Evolutionary conservation across 1,139 yeast species (phyloP).

Genomic region (Eremothecium cymbalariae): DNA sequence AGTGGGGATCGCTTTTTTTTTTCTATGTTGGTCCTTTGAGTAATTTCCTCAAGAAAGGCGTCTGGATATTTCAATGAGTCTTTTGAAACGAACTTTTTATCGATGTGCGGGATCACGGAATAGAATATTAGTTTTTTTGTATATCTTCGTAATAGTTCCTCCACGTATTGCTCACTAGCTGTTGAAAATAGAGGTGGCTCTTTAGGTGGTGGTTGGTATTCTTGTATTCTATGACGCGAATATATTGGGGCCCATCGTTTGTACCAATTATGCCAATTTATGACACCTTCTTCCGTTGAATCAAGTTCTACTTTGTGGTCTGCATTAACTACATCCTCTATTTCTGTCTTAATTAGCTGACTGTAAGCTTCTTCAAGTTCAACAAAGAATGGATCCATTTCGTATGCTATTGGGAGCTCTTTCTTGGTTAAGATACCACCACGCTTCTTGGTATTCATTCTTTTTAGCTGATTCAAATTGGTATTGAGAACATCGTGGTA

Average conservation of each 20-base stretch:
- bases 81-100: constrained; percentile 15
- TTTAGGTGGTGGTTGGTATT: constrained; percentile 14
- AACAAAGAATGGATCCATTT: constrained; percentile 26
- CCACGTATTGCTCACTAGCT: constrained; percentile 13
- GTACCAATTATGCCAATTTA: constrained; percentile 23
- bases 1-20: constrained; percentile 2
- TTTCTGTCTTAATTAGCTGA: constrained; percentile 3
- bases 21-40: neutral
- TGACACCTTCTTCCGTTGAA: constrained; percentile 9
- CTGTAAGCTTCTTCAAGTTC: constrained; percentile 25
- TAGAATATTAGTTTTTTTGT: constrained; percentile 17
- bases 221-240: constrained; percentile 18
- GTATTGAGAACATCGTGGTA: constrained; percentile 23
- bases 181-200: constrained; percentile 14
- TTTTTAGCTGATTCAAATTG: constrained; percentile 17
- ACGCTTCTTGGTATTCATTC: constrained; percentile 11
- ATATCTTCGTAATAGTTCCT: constrained; percentile 14
- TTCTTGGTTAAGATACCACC: constrained; percentile 16
- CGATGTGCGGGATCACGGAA: constrained; percentile 18
- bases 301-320: neutral
- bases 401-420: constrained; percentile 30
- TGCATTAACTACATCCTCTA: constrained; percentile 6
- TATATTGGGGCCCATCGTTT: constrained; percentile 26
- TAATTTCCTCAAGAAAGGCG: constrained; percentile 4
- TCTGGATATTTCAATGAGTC: constrained; percentile 1